Evolutionary conservation across 306 rosid species (phyloP), one percentile per base, ranked within the genome.

Genomic region (Rosa persica): DNA sequence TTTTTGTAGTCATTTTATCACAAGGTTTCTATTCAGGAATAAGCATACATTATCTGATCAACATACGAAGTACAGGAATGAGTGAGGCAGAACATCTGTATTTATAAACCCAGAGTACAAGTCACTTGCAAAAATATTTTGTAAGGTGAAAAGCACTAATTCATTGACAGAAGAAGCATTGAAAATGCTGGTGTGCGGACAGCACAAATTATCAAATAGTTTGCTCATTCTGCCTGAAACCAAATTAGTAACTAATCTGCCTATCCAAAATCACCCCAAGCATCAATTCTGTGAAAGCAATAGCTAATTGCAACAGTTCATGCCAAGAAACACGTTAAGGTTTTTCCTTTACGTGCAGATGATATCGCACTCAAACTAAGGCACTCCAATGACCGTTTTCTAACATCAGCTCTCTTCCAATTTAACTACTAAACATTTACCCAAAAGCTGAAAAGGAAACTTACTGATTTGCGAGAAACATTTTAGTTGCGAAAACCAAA

Each of bases 371-470:
- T 70, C 44, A 15, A 43, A 55, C n/a, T 61, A 65, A 55, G 58
- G 30, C 44, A 72, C 66, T 77, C 48, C 65, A 75, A 69, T 46
- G 5, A 48, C 58, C 58, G 44, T 75, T 43, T 42, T 79, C 68
- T 68, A 70, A 78, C 39, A 61, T 82, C 76, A 76, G 72, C 47
- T 78, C 67, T 76, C 67, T 68, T 15, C 71, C 70, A 57, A 27
- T 11, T 75, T 58, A 42, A 27, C 38, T 48, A 42, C 48, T 47
- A 73, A 57, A 39, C 76, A 64, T 38, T 54, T 43, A 60, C 49
- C 51, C 9, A 25, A n/a, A n/a, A 30, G 20, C 27, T 47, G 15
- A 16, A 12, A 47, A 13, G 43, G 5, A 30, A 36, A 30, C 23
- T 27, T 47, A 27, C 43, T 23, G 7, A 43, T 69, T 7, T 48